phyloP scores from a whole-genome alignment of 139 green algal genomes.

The Chlorella sp. region DNA sequence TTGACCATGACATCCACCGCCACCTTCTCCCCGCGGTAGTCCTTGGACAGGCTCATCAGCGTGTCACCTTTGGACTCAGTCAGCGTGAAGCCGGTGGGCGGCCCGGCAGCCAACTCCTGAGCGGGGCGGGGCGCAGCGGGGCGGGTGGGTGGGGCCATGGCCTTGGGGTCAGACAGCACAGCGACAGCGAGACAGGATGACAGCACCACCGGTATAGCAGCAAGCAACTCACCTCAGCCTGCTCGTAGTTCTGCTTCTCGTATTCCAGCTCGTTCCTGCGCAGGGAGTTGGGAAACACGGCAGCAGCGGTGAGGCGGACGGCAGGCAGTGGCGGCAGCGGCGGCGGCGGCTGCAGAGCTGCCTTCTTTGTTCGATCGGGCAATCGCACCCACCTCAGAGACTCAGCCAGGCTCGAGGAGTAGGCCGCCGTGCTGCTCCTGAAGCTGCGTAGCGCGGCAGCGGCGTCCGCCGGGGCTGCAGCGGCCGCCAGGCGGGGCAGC shows the following conservation, averaged over 20 bases:
- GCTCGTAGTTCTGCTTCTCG: constrained; percentile 68
- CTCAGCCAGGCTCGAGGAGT: not conserved
- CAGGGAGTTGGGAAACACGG: too few species aligned
- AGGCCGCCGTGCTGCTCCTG: constrained; percentile 2
- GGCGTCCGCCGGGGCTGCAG: not conserved
- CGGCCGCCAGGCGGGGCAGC: not conserved
- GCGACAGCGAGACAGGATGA: not conserved
- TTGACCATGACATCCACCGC: constrained; percentile 71
- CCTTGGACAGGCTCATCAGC: constrained; percentile 50
- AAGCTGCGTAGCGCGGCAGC: not conserved
- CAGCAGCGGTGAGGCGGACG: not conserved
- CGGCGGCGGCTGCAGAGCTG: not conserved
- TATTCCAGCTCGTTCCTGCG: constrained; percentile 65
- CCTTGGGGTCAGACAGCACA: constrained; percentile 43
- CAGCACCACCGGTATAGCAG: not conserved
- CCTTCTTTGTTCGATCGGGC: not conserved
- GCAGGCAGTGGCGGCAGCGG: not conserved
- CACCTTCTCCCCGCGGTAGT: constrained; percentile 54
- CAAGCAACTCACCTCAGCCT: constrained; percentile 39
- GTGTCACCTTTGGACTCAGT: constrained; percentile 57
- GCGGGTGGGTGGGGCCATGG: not conserved
- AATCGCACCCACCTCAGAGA: constrained; percentile 1
- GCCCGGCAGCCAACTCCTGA: constrained; percentile 32
- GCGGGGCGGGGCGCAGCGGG: constrained; percentile 46
- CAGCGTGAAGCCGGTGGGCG: constrained; percentile 56